Conservation (phyloP, 306 rosid genomes). For the Quercus dentata region DNA sequence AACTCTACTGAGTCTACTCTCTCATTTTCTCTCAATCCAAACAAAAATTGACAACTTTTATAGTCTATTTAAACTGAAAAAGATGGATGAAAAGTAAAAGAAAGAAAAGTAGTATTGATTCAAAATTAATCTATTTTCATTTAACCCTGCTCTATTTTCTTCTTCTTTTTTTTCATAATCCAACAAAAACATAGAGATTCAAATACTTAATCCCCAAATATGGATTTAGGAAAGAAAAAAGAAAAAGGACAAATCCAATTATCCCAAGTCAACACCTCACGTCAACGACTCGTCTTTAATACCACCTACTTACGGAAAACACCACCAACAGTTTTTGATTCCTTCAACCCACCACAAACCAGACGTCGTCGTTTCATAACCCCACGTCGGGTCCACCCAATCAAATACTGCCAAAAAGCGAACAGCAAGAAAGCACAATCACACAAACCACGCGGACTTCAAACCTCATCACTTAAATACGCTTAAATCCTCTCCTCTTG, state of each 20-base stretch:
- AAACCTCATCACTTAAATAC: slow-evolving; percentile 20
- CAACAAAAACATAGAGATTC: too few species aligned
- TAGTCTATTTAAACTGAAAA: accelerated
- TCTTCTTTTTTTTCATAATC: accelerated
- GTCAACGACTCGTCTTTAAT: not conserved
- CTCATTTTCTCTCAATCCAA: accelerated
- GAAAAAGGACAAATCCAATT: too few species aligned
- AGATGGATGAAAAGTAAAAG: accelerated
- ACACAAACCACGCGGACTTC: slow-evolving; percentile 15
- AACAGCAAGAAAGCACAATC: not conserved
- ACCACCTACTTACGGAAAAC: too few species aligned
- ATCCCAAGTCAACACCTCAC: too few species aligned
- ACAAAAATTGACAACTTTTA: too few species aligned
- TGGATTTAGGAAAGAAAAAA: too few species aligned
- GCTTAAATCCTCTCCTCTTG: slow-evolving; percentile 18
- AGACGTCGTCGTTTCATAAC: slow-evolving; percentile 8
- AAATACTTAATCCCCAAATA: too few species aligned
- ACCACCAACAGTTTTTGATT: not conserved
- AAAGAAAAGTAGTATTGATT: accelerated
- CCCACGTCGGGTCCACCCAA: too few species aligned
- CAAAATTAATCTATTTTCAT: too few species aligned
- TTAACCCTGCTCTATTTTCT: accelerated
- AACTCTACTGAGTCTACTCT: accelerated
- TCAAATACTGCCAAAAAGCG: too few species aligned
- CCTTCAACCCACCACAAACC: not conserved